Conservation (phyloP, 345 rosid species). For the Draba incana region DNA sequence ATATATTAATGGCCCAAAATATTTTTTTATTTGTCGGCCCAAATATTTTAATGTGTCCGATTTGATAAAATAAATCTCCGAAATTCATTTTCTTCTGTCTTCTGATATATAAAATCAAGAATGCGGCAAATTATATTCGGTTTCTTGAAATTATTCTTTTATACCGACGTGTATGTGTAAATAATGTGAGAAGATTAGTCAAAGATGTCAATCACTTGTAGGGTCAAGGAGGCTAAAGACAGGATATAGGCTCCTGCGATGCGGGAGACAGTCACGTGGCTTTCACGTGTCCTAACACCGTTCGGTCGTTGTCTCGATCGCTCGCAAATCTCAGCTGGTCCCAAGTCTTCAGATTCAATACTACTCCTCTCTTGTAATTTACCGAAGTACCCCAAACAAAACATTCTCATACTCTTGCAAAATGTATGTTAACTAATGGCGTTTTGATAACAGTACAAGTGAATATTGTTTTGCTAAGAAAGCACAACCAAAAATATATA, state of each 20-base stretch:
- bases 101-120: background rate
- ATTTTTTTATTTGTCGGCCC: no score
- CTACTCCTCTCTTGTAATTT: slow-evolving; percentile 19
- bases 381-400: slow-evolving; percentile 17
- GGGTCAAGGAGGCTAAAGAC: slow-evolving; percentile 21
- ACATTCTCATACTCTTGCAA: slow-evolving; percentile 16
- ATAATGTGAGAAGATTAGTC: slow-evolving; percentile 20
- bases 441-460: background rate
- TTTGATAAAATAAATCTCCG: background rate
- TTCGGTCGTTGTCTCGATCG: slow-evolving; percentile 31
- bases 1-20: no score
- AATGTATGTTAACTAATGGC: background rate
- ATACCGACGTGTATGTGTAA: slow-evolving; percentile 1
- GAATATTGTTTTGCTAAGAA: no score
- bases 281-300: slow-evolving; percentile 34
- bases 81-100: background rate
- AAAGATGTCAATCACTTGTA: slow-evolving; percentile 11
- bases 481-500: no score
- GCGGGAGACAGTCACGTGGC: slow-evolving; percentile 44
- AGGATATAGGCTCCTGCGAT: slow-evolving; percentile 37
- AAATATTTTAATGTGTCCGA: background rate
- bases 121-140: background rate
- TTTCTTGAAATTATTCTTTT: slow-evolving; percentile 23
- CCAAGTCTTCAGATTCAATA: slow-evolving; percentile 30
- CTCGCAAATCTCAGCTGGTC: slow-evolving; percentile 22